A percentile compares a stretch with the other conserved stretches of the same genome.
phyloP scores from a whole-genome alignment of 352 stramenopile genomes.

The Phytophthora pinifolia region DNA sequence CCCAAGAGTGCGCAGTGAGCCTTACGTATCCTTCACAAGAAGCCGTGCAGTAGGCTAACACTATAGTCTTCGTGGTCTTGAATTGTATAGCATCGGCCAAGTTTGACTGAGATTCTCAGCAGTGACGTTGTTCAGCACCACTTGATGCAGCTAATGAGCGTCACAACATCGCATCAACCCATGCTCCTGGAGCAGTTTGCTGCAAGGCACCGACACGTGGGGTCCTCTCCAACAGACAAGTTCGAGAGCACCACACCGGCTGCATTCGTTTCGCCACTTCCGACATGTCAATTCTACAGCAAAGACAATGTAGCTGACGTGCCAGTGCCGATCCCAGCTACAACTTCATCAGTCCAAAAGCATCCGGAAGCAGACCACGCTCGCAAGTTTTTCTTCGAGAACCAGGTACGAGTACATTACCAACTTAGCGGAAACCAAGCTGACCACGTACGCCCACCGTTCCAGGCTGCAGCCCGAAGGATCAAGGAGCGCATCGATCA shows the following conservation, averaged over 20 bases:
- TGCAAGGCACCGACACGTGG: not conserved
- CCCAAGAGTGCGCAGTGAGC: constrained; percentile 20
- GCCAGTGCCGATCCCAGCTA: not conserved
- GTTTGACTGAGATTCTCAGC: constrained; percentile 23
- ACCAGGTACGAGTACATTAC: constrained; percentile 41
- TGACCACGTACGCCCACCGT: not conserved
- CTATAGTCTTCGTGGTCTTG: not conserved
- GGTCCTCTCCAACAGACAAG: not conserved
- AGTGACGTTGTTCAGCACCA: constrained; percentile 30
- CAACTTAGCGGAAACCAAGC: not conserved
- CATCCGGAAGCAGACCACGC: constrained; percentile 11
- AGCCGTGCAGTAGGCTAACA: no score
- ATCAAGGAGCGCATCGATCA: constrained; percentile 60
- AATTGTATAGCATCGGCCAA: constrained; percentile 26
- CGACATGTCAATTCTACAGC: not conserved
- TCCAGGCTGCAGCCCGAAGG: constrained; percentile 45
- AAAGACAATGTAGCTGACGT: not conserved
- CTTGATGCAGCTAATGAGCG: constrained; percentile 34
- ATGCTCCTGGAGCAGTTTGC: constrained; percentile 30
- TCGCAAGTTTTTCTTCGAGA: constrained; percentile 65
- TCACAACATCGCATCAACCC: constrained; percentile 31
- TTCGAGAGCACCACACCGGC: not conserved
- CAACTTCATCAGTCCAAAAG: not conserved
- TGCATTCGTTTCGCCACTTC: constrained; percentile 4
- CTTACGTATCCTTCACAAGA: not conserved